Evolutionary conservation across 495 filamentous ascomycete genomes (phyloP).

Genomic region (Tuber microsphaerosporum): DNA sequence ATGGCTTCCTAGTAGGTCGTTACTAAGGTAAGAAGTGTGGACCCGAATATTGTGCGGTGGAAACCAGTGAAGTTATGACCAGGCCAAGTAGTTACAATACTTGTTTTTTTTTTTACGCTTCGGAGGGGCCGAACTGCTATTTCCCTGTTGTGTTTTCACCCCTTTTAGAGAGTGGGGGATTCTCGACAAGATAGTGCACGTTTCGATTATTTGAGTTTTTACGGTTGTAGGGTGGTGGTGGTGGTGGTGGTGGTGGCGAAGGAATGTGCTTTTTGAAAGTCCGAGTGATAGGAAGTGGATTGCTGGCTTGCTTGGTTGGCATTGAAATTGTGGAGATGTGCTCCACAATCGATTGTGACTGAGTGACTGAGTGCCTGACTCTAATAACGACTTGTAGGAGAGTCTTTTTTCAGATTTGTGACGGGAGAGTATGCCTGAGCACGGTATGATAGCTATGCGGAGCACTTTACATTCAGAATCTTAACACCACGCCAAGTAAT

Average conservation of each 20-base stretch:
- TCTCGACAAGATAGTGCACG: not conserved
- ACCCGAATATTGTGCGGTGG: not conserved
- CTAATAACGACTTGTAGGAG: not conserved
- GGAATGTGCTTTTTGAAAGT: not conserved
- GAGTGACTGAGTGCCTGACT: not conserved
- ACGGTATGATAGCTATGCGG: not conserved
- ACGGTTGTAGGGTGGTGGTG: not conserved
- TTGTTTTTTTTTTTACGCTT: too few relatives aligned
- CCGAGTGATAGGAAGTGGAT: constrained; percentile 2
- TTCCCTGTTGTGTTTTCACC: not conserved
- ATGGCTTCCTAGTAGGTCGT: not conserved
- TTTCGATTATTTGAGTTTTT: not conserved
- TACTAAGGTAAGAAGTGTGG: not conserved
- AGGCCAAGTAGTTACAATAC: not conserved
- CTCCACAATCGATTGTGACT: not conserved
- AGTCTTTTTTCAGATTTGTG: not conserved
- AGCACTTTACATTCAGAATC: not conserved
- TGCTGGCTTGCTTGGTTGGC: not conserved
- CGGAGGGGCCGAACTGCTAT: too few relatives aligned
- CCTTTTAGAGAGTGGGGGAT: not conserved
- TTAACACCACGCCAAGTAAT: not conserved
- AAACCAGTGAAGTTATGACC: not conserved
- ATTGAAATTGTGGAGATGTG: not conserved
- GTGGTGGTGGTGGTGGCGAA: not conserved
- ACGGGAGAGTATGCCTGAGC: not conserved